A percentile compares a stretch with the other conserved stretches of the same genome.
phyloP scores from a whole-genome alignment of 129 eudicot species.

The Lactuca saligna region DNA sequence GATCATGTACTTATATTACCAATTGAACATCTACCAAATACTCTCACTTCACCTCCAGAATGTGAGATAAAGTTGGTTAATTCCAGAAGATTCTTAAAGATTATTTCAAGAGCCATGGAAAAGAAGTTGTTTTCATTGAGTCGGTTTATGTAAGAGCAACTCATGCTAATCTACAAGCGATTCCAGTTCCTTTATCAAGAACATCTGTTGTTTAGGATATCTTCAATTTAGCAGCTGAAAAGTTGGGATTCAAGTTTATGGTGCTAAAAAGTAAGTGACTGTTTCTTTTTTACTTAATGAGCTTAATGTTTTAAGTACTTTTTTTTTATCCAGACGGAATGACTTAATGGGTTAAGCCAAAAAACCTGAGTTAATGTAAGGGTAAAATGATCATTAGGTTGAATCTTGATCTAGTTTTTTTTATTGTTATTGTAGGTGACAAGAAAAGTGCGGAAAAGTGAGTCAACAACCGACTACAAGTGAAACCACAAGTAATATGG shows the following conservation, averaged over 20 bases:
- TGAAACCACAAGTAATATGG: no score
- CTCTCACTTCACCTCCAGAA: conserved; percentile 69
- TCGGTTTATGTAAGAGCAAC: conserved; percentile 68
- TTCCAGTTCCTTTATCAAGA: conserved; percentile 77
- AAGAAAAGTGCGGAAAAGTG: no score
- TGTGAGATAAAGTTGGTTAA: conserved; percentile 60
- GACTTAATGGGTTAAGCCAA: no score
- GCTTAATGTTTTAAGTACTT: no score
- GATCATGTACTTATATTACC: conserved; percentile 90
- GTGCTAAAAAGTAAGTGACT: conserved; percentile 50
- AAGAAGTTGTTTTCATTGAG: conserved; percentile 83
- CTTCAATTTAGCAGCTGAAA: conserved; percentile 87
- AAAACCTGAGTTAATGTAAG: no score
- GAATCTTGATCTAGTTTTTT: no score
- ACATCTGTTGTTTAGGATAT: conserved; percentile 65
- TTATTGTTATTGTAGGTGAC: no score
- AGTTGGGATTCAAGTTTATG: conserved; percentile 75
- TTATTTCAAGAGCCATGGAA: conserved; percentile 62
- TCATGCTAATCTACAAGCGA: conserved; percentile 97
- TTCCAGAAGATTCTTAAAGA: conserved; percentile 68
- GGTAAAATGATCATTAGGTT: not conserved
- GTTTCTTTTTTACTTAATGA: not conserved
- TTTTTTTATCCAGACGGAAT: no score
- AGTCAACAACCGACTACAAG: no score
- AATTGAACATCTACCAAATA: conserved; percentile 77